These are phyloP conservation scores for Trichophyton equinum DNA, from an alignment of 2,329 filamentous ascomycete genomes.

Conservation along the genomic window DNA sequence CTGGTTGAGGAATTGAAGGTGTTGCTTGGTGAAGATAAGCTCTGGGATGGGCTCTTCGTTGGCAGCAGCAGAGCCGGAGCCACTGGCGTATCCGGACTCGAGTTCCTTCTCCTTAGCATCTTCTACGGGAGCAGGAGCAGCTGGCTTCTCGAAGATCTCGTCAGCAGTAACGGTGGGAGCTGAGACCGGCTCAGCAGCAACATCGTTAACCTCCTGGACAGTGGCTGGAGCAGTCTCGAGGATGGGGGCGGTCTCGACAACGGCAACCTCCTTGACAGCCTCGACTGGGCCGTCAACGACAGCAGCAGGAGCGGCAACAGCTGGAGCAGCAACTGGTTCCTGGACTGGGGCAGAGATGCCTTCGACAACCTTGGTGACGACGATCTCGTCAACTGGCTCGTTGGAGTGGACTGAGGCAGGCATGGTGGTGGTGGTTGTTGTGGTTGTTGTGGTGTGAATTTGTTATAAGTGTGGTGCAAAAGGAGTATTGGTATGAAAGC, in stretches of 20 bases:
- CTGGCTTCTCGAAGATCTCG: constrained; percentile 2
- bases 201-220: background rate
- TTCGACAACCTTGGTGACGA: constrained; percentile 2
- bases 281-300: background rate
- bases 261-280: background rate
- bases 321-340: background rate
- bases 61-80: constrained; percentile 46
- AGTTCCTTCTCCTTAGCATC: constrained; percentile 26
- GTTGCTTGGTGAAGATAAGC: constrained; percentile 72
- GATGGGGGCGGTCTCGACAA: background rate
- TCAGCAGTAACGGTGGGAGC: background rate
- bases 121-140: background rate
- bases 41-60: constrained; percentile 55
- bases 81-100: constrained; percentile 76
- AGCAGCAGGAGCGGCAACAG: background rate
- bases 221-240: background rate
- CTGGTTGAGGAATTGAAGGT: constrained; percentile 80
- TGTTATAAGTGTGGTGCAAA: constrained; percentile 1
- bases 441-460: background rate
- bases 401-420: constrained; percentile 27
- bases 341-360: background rate
- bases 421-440: constrained; percentile 16
- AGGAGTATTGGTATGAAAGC: background rate
- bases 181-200: constrained; percentile 1
- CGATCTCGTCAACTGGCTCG: constrained; percentile 23